A percentile compares a stretch with the other conserved stretches of the same genome.
phyloP scores from a whole-genome alignment of 805 yeast genomes.

The Wickerhamiella nectarea region DNA sequence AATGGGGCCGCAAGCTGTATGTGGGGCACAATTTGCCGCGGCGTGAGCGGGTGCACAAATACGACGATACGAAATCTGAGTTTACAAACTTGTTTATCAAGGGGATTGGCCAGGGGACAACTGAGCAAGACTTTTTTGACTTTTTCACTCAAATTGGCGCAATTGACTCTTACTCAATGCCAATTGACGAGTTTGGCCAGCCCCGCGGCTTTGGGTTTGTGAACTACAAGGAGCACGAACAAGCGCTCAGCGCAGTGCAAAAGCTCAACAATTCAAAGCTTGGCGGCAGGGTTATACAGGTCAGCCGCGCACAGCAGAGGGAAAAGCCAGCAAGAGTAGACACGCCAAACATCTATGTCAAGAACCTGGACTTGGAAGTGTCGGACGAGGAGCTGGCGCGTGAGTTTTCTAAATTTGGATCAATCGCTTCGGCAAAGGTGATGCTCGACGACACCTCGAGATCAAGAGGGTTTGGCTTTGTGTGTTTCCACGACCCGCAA shows the following conservation, averaged over 20 bases:
- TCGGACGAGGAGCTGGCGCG: constrained; percentile 38
- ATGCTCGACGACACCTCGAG: constrained; percentile 37
- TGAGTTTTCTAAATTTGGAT: constrained; percentile 36
- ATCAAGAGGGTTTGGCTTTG: constrained; percentile 73
- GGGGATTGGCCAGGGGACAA: constrained; percentile 32
- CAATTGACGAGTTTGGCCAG: constrained; percentile 27
- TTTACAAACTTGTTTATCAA: constrained; percentile 43
- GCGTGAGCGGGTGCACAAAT: constrained; percentile 41
- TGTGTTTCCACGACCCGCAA: constrained; percentile 52
- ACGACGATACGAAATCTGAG: constrained; percentile 34
- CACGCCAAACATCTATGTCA: constrained; percentile 62
- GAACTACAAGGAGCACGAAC: constrained; percentile 32
- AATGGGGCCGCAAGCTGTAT: constrained; percentile 29
- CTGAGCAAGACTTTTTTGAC: constrained; percentile 29
- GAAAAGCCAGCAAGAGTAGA: constrained; percentile 18
- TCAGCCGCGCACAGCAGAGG: constrained; percentile 34
- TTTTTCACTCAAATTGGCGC: constrained; percentile 36
- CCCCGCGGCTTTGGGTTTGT: constrained; percentile 46
- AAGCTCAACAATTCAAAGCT: constrained; percentile 35
- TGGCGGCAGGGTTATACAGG: constrained; percentile 25
- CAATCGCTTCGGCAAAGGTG: constrained; percentile 40
- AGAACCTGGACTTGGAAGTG: constrained; percentile 43
- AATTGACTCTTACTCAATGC: constrained; percentile 41
- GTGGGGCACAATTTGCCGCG: constrained; percentile 55
- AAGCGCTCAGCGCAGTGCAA: constrained; percentile 35